phyloP scores from a whole-genome alignment of 140 eudicot species.

The Bidens hawaiensis region DNA sequence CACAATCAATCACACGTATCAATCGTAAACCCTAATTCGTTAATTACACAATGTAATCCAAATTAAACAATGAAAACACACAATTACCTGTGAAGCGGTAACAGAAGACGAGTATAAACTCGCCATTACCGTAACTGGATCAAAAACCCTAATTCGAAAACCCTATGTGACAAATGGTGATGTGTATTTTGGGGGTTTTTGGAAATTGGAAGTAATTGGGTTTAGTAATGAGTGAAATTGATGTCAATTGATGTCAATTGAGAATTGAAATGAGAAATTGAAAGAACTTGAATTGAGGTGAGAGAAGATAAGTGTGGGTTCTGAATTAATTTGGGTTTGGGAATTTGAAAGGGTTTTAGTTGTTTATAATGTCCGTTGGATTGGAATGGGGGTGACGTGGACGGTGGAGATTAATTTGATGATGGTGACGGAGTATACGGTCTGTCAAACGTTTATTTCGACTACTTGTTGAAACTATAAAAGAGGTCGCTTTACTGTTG shows the following conservation, averaged over 20 bases:
- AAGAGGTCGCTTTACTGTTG: too few relatives aligned
- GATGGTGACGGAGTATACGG: not conserved
- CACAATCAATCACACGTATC: not conserved
- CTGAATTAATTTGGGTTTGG: not conserved
- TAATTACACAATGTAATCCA: not conserved
- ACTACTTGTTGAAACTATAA: too few relatives aligned
- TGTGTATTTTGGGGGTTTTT: too few relatives aligned
- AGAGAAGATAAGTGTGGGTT: not conserved
- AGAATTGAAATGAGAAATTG: too few relatives aligned
- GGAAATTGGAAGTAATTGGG: too few relatives aligned
- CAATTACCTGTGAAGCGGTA: slow-evolving; percentile 49
- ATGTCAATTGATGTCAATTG: too few relatives aligned
- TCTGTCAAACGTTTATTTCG: not conserved
- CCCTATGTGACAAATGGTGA: not conserved
- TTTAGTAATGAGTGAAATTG: too few relatives aligned
- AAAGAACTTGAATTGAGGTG: not conserved
- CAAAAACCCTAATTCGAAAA: slow-evolving; percentile 2
- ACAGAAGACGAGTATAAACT: slow-evolving; percentile 48
- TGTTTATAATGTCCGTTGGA: not conserved
- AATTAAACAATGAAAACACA: too few relatives aligned
- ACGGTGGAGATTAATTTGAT: not conserved
- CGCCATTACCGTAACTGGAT: slow-evolving; percentile 37
- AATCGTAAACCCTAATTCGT: not conserved
- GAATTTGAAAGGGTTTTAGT: not conserved
- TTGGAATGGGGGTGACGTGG: not conserved